phyloP scores from a whole-genome alignment of 164 flowering plant species.

The Magnolia sinica region DNA sequence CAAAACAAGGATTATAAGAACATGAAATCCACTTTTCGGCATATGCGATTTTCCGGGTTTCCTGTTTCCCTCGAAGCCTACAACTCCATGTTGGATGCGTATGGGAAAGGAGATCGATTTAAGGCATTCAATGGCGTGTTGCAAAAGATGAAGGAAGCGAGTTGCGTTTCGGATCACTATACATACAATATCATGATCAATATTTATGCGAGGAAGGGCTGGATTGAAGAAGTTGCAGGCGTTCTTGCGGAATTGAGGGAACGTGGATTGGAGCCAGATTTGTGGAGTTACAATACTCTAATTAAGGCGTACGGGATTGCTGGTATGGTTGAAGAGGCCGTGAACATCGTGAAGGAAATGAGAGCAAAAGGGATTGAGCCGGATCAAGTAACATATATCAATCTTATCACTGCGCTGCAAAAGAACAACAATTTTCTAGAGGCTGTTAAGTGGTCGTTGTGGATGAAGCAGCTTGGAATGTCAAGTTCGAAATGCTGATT shows the following conservation, averaged over 20 bases:
- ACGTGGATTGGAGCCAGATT: slow-evolving; percentile 60
- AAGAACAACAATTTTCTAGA: slow-evolving; percentile 79
- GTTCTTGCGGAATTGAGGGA: slow-evolving; percentile 68
- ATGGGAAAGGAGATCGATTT: slow-evolving; percentile 75
- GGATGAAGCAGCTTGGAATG: slow-evolving; percentile 86
- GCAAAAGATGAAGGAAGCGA: slow-evolving; percentile 59
- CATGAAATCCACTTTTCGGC: slow-evolving; percentile 51
- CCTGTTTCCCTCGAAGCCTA: slow-evolving; percentile 86
- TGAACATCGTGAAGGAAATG: slow-evolving; percentile 72
- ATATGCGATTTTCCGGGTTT: slow-evolving; percentile 78
- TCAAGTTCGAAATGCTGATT: slow-evolving; percentile 20
- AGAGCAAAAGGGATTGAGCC: slow-evolving; percentile 72
- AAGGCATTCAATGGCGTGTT: slow-evolving; percentile 59
- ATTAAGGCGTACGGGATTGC: slow-evolving; percentile 94
- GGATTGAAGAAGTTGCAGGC: slow-evolving; percentile 81
- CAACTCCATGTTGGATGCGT: slow-evolving; percentile 86
- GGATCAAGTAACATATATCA: slow-evolving; percentile 65
- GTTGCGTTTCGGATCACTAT: slow-evolving; percentile 53
- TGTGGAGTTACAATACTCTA: slow-evolving; percentile 85
- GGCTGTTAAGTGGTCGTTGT: slow-evolving; percentile 96
- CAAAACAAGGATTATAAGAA: slow-evolving; percentile 50
- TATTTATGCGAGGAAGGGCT: slow-evolving; percentile 78
- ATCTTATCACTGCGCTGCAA: slow-evolving; percentile 54
- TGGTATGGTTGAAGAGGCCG: slow-evolving; percentile 92
- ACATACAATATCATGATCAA: slow-evolving; percentile 86